Percentiles rank a stretch among this genome's conserved stretches.
phyloP scores from a whole-genome alignment of 2,329 filamentous ascomycete genomes.

The Phaeoacremonium minimum region DNA sequence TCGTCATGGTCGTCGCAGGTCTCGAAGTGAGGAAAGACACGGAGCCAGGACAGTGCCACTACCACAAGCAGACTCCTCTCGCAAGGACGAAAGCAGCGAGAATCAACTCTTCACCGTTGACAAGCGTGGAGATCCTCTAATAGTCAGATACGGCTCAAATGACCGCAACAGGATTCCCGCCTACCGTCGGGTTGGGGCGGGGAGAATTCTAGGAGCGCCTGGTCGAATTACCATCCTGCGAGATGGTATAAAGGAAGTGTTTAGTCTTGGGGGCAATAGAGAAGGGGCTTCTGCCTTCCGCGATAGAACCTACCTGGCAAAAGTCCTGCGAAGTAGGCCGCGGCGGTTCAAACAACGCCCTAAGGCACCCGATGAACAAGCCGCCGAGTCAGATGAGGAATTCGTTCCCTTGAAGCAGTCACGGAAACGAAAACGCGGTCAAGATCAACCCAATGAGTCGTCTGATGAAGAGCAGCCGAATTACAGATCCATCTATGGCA shows the following conservation, averaged over 20 bases:
- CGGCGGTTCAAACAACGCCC: conserved; percentile 35
- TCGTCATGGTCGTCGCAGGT: conserved; percentile 6
- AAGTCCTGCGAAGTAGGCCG: conserved; percentile 29
- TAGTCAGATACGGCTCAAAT: conserved; percentile 68
- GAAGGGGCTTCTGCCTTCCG: conserved; percentile 35
- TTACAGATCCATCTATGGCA: conserved; percentile 63
- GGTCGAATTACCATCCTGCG: conserved; percentile 62
- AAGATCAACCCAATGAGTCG: conserved; percentile 21
- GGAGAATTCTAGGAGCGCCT: conserved; percentile 64
- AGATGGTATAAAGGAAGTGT: conserved; percentile 53
- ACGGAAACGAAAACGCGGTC: conserved; percentile 35
- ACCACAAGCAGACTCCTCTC: neutral
- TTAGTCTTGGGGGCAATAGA: conserved; percentile 40
- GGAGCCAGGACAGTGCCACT: neutral
- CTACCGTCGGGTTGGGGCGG: conserved; percentile 66
- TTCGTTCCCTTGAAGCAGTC: conserved; percentile 41
- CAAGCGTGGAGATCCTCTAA: conserved; percentile 70
- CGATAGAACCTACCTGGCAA: conserved; percentile 45
- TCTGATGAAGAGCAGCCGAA: conserved; percentile 43
- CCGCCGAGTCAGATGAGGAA: conserved; percentile 22
- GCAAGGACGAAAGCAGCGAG: too few relatives aligned
- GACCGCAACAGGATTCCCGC: conserved; percentile 67
- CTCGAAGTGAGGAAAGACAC: conserved; percentile 7
- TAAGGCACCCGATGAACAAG: too few relatives aligned
- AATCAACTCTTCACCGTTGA: conserved; percentile 57